Evolutionary conservation across 768 basidiomycete genomes (phyloP).

Genomic region (Chalciporus piperatus): DNA sequence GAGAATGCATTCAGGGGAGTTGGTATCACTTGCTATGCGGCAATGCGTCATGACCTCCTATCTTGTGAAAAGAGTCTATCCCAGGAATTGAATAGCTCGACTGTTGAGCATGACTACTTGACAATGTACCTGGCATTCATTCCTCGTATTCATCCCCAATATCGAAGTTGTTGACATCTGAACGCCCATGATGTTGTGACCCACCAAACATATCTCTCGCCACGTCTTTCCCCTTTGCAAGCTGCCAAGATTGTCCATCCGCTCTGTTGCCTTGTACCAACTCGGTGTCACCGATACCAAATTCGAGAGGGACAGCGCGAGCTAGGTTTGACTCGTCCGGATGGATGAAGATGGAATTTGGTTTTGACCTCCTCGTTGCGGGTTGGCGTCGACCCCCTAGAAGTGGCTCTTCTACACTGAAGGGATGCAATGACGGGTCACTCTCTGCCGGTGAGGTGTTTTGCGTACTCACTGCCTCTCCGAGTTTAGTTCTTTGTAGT

Average conservation of each 20-base stretch:
- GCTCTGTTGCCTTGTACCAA: constrained; percentile 40
- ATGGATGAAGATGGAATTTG: too few relatives aligned
- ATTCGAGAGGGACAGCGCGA: constrained; percentile 53
- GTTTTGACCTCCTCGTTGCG: too few relatives aligned
- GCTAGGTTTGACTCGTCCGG: constrained; percentile 61
- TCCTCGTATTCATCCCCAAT: constrained; percentile 12
- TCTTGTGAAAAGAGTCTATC: neutral
- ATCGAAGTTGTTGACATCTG: constrained; percentile 9
- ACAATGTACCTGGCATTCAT: neutral
- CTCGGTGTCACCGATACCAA: constrained; percentile 53
- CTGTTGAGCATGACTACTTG: too few relatives aligned
- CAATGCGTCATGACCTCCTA: too few relatives aligned
- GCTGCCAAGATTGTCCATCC: constrained; percentile 50
- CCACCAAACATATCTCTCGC: constrained; percentile 45
- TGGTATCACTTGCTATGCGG: too few relatives aligned
- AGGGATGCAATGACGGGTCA: neutral
- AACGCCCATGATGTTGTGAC: constrained; percentile 7
- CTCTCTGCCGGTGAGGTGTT: neutral
- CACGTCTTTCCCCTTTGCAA: constrained; percentile 48
- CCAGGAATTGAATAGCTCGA: too few relatives aligned
- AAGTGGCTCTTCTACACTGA: constrained; percentile 25
- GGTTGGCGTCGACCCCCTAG: constrained; percentile 10
- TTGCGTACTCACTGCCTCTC: constrained; percentile 21
- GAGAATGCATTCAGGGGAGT: neutral
- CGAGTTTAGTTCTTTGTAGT: constrained; percentile 15